Evolutionary conservation across 148 eudicot genomes (phyloP), one percentile per base, ranked within the genome.

Genomic region (Rhododendron simsii): DNA sequence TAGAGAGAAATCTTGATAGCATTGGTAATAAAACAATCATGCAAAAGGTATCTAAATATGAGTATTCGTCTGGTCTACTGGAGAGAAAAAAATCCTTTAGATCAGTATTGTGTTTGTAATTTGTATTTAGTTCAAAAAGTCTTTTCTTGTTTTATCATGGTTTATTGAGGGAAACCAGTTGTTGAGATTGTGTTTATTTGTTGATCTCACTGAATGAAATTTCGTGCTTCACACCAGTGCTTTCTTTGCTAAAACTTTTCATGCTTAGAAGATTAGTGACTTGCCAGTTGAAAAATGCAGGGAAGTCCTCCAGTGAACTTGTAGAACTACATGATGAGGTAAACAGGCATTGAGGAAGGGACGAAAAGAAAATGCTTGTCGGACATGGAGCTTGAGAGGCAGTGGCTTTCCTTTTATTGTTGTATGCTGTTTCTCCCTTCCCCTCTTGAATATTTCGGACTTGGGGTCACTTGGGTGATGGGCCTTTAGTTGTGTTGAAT

Each of bases 291-390:
- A 80, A 71, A 28, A 84, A 37, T 69, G 74, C 93, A 96, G 98
- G 94, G 91, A 85, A 88, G 91, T 88, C 96, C 98, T 48, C 94
- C 98, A 0, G 98, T 94, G 86, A 90, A 88, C 89, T 87, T 96
- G 87, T 96, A 88, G 84, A 33, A 69, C 20, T 71, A 1, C 65
- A 10, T 51, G 71, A 28, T 14, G 78, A 67, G 48, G 67, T 61
- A 51, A 39, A 78, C 48, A 79, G 80, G 80, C 37, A 28, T n/a
- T 37, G 4, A 14, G 71, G 69, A 11, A 85, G 63, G 78, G 78
- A 80, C 65, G 30, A 48, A 88, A 55, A 26, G 35, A 33, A 35
- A 30, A 73, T 84, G 55, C 67, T 4, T 5, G 18, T 76, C 86
- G n/a, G 71, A 50, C 44, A 53, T 74, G 81, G 35, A 2, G 81